Base-by-base conservation (phyloP, 208 protist genomes). In the Angomonas ambiguus region DNA sequence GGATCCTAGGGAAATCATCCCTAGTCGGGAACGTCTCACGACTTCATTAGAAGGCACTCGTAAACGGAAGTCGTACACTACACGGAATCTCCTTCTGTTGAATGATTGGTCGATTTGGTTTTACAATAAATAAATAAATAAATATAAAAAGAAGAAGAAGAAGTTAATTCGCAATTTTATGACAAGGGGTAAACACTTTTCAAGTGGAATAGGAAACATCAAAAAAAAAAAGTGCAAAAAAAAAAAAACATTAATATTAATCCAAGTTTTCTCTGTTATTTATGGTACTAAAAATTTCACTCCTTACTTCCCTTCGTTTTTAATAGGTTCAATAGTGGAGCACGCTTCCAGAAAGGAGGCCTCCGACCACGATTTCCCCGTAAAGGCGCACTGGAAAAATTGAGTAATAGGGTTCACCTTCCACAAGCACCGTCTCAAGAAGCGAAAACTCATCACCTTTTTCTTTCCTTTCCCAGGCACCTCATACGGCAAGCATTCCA, bases 391-490 rank as follows among this genome's bases (percentile, higher is more conserved):
- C 71, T 84, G 77, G 68, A 83, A 87, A 65, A 78, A 86, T 25
- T 83, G 64, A 10, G 83, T 88, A 28, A 77, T 85, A n/a, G 88
- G 81, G n/a, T 65, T 69, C 35, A 85, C 61, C 62, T 85, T 71
- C 85, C 88, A 94, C 41, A 77, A 64, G 58, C 88, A 94, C 22
- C 88, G 88, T 10, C 74, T 66, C 60, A 73, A 67, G 61, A 91
- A 93, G 3, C 72, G 68, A 51, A 51, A 77, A 22, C 34, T 60
- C 22, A 25, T 2, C 45, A 8, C 24, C 48, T 33, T 71, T 65
- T 82, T 80, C 27, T 77, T 72, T n/a, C 56, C 41, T 24, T 61
- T 66, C 51, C 75, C 16, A n/a, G 8, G 38, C 38, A 2, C 24
- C 41, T 64, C 45, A 69, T 80, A 69, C 27, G 75, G 75, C n/a